phyloP scores from a whole-genome alignment of 2,329 filamentous ascomycete species.

The Aspergillus ochraceoroseus region DNA sequence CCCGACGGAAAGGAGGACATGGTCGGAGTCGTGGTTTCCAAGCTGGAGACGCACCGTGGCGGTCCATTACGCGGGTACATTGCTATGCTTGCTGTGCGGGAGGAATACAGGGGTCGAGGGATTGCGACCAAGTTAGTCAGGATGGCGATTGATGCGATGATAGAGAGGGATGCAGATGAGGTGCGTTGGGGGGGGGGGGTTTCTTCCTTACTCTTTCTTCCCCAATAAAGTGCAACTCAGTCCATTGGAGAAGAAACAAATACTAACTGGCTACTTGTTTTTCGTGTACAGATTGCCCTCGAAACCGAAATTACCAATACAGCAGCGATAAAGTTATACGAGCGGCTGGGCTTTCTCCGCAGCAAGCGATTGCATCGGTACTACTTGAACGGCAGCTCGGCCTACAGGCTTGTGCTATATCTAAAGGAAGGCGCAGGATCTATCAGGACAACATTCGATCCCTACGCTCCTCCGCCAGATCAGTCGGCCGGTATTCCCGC shows the following conservation, averaged over 20 bases:
- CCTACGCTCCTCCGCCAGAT: constrained; percentile 23
- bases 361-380: constrained; percentile 93
- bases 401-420: constrained; percentile 80
- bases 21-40: constrained; percentile 88
- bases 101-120: constrained; percentile 72
- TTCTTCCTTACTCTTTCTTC: not conserved
- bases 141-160: constrained; percentile 88
- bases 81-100: constrained; percentile 91
- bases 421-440: constrained; percentile 58
- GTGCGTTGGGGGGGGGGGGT: constrained; percentile 33
- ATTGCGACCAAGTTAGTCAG: constrained; percentile 87
- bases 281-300: constrained; percentile 73
- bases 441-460: constrained; percentile 38
- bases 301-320: constrained; percentile 94
- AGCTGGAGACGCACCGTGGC: constrained; percentile 82
- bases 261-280: not conserved
- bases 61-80: constrained; percentile 91
- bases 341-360: constrained; percentile 82
- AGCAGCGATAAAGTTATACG: constrained; percentile 86
- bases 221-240: too few species aligned
- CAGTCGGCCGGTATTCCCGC: not conserved
- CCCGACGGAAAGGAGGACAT: constrained; percentile 42
- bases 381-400: constrained; percentile 93
- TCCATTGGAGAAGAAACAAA: not conserved
- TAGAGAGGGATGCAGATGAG: constrained; percentile 76